These are phyloP conservation scores for Eurotiales sp. DNA, from an alignment of 2,329 filamentous ascomycete genomes.

Conservation along the genomic window DNA sequence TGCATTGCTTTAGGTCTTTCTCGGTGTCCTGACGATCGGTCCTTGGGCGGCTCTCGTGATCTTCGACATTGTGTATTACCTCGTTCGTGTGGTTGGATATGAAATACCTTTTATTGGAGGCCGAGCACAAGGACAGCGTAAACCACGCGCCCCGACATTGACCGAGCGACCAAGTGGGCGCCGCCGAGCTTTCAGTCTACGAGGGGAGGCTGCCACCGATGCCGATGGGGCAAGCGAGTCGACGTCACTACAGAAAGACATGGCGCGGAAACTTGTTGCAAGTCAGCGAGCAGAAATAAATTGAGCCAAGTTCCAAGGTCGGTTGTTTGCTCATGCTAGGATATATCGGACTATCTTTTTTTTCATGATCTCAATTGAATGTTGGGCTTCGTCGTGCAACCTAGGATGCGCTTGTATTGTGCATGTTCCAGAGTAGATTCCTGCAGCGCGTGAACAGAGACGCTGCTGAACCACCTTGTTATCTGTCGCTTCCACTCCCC, in stretches of 20 bases:
- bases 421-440: too few species aligned
- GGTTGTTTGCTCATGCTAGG: too few species aligned
- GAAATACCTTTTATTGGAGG: constrained; percentile 60
- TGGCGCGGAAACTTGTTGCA: constrained; percentile 9
- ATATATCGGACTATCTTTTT: too few species aligned
- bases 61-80: constrained; percentile 62
- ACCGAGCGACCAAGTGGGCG: constrained; percentile 19
- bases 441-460: too few species aligned
- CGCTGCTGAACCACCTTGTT: too few species aligned
- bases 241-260: neutral
- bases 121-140: constrained; percentile 55
- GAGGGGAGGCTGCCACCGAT: constrained; percentile 6
- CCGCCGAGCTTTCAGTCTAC: constrained; percentile 23
- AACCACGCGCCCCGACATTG: constrained; percentile 60
- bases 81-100: constrained; percentile 56
- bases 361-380: too few species aligned
- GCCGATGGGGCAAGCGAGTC: neutral
- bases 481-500: too few species aligned
- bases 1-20: constrained; percentile 49
- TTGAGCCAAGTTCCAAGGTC: neutral
- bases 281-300: neutral
- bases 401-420: too few species aligned
- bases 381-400: too few species aligned
- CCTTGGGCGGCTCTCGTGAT: constrained; percentile 61
- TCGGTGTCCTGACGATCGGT: constrained; percentile 58